These are phyloP conservation scores for Platanthera guangdongensis DNA, from an alignment of 106 monocot genomes.

Conservation along the genomic window DNA sequence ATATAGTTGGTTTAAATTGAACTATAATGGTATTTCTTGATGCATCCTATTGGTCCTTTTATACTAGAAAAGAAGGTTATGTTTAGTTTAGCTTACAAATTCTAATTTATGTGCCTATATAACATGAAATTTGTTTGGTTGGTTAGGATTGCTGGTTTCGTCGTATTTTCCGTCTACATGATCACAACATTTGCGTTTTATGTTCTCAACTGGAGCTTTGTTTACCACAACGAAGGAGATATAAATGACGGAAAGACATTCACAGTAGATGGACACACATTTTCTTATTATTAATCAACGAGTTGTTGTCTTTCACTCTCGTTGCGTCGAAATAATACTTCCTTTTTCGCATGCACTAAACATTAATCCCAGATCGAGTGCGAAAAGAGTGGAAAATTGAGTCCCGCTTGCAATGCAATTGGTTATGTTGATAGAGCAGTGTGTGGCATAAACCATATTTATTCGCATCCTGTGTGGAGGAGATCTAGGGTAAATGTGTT, in stretches of 20 bases:
- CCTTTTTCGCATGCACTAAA: background rate
- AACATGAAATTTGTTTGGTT: background rate
- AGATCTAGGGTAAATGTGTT: slow-evolving; percentile 17
- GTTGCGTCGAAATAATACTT: background rate
- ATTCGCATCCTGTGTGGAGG: slow-evolving; percentile 27
- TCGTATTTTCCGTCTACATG: slow-evolving; percentile 36
- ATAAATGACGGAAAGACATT: slow-evolving; percentile 34
- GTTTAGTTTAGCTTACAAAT: background rate
- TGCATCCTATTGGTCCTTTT: no score
- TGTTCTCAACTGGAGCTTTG: slow-evolving; percentile 47
- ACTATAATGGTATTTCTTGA: no score
- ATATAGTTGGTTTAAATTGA: no score
- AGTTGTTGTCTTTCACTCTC: background rate
- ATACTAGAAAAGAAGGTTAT: background rate
- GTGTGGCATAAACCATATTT: slow-evolving; percentile 37
- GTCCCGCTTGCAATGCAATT: slow-evolving; percentile 38
- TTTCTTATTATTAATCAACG: background rate
- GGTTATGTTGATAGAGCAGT: slow-evolving; percentile 31
- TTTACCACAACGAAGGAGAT: slow-evolving; percentile 23
- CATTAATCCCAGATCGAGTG: slow-evolving; percentile 31
- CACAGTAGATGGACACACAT: slow-evolving; percentile 2
- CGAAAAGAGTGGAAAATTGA: slow-evolving; percentile 32
- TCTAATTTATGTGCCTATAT: background rate
- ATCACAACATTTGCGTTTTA: slow-evolving; percentile 27
- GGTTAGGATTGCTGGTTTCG: slow-evolving; percentile 27